These are phyloP conservation scores for Geotrichum citri-aurantii DNA, from an alignment of 1,139 yeast species.

Conservation along the genomic window DNA sequence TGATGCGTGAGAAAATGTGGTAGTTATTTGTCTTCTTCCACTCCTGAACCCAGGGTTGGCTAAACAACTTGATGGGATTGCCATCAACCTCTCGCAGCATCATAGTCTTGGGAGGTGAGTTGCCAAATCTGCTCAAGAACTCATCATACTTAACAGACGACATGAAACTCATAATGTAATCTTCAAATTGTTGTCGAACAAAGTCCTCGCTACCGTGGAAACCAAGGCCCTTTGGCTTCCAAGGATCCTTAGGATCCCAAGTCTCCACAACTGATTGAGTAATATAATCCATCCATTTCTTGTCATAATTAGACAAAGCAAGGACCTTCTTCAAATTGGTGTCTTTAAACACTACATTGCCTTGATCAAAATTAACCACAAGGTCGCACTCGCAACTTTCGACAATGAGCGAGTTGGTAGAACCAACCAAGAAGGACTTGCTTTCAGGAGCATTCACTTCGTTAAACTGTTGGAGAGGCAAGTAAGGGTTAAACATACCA, in stretches of 20 bases:
- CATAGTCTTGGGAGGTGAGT: slow-evolving; percentile 35
- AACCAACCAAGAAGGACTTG: slow-evolving; percentile 70
- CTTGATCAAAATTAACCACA: slow-evolving; percentile 44
- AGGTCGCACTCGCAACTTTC: slow-evolving; percentile 54
- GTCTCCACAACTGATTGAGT: slow-evolving; percentile 37
- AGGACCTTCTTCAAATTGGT: slow-evolving; percentile 42
- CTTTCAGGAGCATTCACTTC: slow-evolving; percentile 57
- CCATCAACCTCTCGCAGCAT: slow-evolving; percentile 34
- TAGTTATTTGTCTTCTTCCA: slow-evolving; percentile 71
- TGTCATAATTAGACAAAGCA: slow-evolving; percentile 58
- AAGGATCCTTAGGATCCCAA: slow-evolving; percentile 43
- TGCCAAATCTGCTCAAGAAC: slow-evolving; percentile 44
- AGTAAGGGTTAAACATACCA: slow-evolving; percentile 85
- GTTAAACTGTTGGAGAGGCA: slow-evolving; percentile 84
- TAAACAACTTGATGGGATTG: slow-evolving; percentile 47
- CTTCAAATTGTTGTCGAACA: slow-evolving; percentile 83
- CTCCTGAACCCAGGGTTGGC: slow-evolving; percentile 48
- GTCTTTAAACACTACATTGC: slow-evolving; percentile 44
- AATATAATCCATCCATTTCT: slow-evolving; percentile 58
- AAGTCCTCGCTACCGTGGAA: slow-evolving; percentile 84
- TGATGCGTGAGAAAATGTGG: slow-evolving; percentile 59
- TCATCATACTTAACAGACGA: slow-evolving; percentile 66
- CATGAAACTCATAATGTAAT: slow-evolving; percentile 70
- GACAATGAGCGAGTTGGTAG: slow-evolving; percentile 75
- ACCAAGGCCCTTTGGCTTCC: slow-evolving; percentile 43